Conservation (phyloP, 768 basidiomycete genomes). For the Psilocybe azurescens region DNA sequence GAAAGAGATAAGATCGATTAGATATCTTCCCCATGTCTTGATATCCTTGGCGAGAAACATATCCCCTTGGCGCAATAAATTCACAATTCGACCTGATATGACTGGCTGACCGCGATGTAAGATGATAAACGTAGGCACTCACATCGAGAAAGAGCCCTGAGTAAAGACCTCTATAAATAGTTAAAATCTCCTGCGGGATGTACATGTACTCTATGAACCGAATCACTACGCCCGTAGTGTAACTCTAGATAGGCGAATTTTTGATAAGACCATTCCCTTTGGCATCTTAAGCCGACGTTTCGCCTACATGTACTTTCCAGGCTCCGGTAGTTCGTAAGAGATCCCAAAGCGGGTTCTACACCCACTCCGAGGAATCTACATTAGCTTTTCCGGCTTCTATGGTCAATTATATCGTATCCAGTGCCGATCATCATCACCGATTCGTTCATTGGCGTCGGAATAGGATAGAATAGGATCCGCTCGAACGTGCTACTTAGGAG, state of each 20-base stretch:
- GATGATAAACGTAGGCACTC: no score
- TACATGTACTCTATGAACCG: no score
- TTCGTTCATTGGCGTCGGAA: no score
- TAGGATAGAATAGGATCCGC: background rate
- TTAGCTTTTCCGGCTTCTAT: background rate
- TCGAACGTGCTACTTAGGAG: background rate
- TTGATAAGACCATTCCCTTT: no score
- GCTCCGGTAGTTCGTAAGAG: background rate
- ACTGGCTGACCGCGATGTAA: no score
- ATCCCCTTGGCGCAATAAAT: background rate
- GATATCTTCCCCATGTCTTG: constrained; percentile 4
- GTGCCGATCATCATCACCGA: no score
- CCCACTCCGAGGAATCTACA: background rate
- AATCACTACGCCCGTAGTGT: no score
- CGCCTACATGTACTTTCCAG: background rate
- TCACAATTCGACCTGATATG: no score
- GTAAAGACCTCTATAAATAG: no score
- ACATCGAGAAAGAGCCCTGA: background rate
- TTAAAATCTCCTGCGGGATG: no score
- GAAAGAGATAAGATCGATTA: constrained; percentile 26
- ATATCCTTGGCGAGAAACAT: background rate
- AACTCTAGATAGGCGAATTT: no score
- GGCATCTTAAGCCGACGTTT: background rate
- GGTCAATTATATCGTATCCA: no score
- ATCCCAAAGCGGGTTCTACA: background rate